Evolutionary conservation across 768 basidiomycete genomes (phyloP).

Genomic region (Tephrocybe rancida): DNA sequence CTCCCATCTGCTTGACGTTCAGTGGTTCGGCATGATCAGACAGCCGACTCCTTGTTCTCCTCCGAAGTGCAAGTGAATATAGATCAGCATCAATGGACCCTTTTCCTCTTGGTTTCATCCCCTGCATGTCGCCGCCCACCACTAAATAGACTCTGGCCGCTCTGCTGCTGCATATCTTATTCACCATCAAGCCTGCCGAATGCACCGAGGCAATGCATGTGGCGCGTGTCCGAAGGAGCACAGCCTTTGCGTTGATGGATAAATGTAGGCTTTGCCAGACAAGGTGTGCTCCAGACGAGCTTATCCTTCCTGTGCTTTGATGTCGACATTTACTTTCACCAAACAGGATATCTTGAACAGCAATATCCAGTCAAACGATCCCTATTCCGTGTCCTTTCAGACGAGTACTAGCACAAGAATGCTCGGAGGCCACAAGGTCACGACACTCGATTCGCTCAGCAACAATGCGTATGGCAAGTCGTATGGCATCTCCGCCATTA

Average conservation of each 20-base stretch:
- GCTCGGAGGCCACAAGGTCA: conserved; percentile 1
- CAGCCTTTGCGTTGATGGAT: background rate
- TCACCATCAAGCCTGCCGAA: background rate
- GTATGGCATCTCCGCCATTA: background rate
- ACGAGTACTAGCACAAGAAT: background rate
- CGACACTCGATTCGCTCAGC: background rate
- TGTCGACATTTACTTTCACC: conserved; percentile 4
- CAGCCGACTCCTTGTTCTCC: too few relatives aligned
- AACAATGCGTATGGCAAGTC: background rate
- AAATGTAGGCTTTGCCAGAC: background rate
- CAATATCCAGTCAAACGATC: background rate
- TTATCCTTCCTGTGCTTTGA: background rate
- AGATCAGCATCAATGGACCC: too few relatives aligned
- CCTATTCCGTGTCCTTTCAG: background rate
- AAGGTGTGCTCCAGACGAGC: background rate
- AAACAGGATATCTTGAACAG: background rate
- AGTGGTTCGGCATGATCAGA: too few relatives aligned
- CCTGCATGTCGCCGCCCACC: too few relatives aligned
- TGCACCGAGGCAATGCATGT: background rate
- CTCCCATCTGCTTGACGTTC: too few relatives aligned
- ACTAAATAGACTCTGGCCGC: too few relatives aligned
- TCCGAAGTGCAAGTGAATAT: too few relatives aligned
- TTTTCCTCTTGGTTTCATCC: too few relatives aligned
- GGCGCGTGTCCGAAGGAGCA: background rate
- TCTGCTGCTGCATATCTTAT: too few relatives aligned